phyloP scores from a whole-genome alignment of 768 basidiomycete genomes.

The Leccinum longicurvipes region DNA sequence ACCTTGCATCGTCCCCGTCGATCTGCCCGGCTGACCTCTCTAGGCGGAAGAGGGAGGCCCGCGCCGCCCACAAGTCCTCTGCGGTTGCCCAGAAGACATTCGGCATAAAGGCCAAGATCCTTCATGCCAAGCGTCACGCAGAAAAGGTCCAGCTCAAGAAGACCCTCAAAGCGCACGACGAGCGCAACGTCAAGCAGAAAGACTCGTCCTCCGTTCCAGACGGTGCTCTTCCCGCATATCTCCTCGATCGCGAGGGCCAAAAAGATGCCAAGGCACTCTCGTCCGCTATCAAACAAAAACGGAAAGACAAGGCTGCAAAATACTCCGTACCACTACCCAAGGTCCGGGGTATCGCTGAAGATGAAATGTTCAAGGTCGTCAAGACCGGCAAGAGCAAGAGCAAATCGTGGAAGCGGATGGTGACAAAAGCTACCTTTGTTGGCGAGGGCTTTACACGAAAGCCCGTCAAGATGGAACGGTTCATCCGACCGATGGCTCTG shows the following conservation, averaged over 20 bases:
- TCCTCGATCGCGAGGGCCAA: conserved; percentile 96
- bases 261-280: conserved; percentile 97
- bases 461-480: conserved; percentile 98
- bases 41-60: conserved; percentile 82
- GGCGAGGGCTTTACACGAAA: conserved; percentile 97
- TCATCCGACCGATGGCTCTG: conserved; percentile 95
- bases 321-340: conserved; percentile 96
- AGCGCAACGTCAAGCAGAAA: conserved; percentile 94
- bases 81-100: conserved; percentile 89
- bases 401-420: conserved; percentile 99
- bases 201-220: conserved; percentile 82
- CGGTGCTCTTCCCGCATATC: conserved; percentile 90
- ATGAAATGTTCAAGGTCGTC: conserved; percentile 99
- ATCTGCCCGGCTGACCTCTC: not conserved
- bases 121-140: conserved; percentile 93
- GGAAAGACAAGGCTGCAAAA: conserved; percentile 98
- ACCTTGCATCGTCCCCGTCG: not conserved
- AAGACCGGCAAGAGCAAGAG: conserved; percentile 95
- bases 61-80: conserved; percentile 74
- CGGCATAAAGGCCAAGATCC: conserved; percentile 96
- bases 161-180: conserved; percentile 99
- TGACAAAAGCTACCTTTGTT: conserved; percentile 98
- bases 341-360: conserved; percentile 96
- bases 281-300: conserved; percentile 94
- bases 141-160: conserved; percentile 99